Evolutionary conservation across 208 protist genomes (phyloP), one percentile per base, ranked within the genome.

Genomic region (Trypanosoma brucei): DNA sequence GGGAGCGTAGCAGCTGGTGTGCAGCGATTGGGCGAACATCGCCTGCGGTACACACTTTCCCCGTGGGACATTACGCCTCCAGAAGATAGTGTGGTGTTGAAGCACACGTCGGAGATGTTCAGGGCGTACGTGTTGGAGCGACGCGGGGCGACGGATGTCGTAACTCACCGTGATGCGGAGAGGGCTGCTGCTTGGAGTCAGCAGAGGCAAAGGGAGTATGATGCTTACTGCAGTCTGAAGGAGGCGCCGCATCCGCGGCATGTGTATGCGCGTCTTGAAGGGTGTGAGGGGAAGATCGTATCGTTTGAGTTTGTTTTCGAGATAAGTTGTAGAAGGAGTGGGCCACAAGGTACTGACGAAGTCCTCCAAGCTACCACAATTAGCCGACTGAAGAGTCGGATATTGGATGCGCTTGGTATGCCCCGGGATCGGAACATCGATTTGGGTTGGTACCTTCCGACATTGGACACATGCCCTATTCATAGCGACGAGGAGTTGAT

Each of bases 401-500:
- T 85, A 38, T 64, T 83, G 30, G 38, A 38, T 22, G 70, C 68
- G 37, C 72, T 93, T 36, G 58, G 56, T 36, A 92, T 93, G 83
- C 85, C 84, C 9, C 48, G 37, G 3, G 79, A 81, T 55, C 84
- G 91, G 39, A 73, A 81, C 40, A 58, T 93, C 45, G 75, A 89
- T 39, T 39, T 96, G 9, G 84, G 86, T 50, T 96, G 91, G 91
- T 94, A 93, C 68, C 59, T 93, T 30, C 85, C 87, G 14, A 93
- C 84, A 36, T 75, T 93, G 14, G 91, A 93, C 75, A 93, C 86
- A 3, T 86, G 79, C 61, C 83, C 78, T 3, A 72, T 96, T 50
- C 66, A 69, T 53, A 86, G 38, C 61, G 87, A 96, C 61, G 75
- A 76, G 33, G 83, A 96, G 61, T 75, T 96, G 53, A 60, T 91